These are phyloP conservation scores for Biscogniauxia mediterranea DNA, from an alignment of 2,329 filamentous ascomycete genomes.

Conservation along the genomic window DNA sequence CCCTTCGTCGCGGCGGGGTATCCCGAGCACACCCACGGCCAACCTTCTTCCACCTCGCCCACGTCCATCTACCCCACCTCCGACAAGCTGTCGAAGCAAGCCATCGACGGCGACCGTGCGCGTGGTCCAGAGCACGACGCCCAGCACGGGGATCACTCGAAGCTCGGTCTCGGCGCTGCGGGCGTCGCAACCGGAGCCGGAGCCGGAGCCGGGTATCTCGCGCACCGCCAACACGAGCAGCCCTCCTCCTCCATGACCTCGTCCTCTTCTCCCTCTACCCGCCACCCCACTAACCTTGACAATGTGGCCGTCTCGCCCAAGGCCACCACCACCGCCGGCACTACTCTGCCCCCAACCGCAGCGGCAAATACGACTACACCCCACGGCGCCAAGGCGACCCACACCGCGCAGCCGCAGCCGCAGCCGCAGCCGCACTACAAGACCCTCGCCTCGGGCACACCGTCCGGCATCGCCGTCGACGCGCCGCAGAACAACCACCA, in stretches of 20 bases:
- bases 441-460: constrained; percentile 13
- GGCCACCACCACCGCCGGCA: too few species aligned
- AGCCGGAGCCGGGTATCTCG: constrained; percentile 12
- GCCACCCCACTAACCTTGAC: neutral
- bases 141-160: neutral
- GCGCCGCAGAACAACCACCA: too few species aligned
- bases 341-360: neutral
- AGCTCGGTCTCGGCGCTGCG: constrained; percentile 7
- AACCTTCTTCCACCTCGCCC: neutral
- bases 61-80: neutral
- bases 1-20: constrained; percentile 11
- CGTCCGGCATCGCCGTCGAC: constrained; percentile 19
- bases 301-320: neutral
- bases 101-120: too few species aligned
- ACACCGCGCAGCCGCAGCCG: too few species aligned
- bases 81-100: too few species aligned
- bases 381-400: too few species aligned
- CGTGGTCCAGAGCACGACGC: too few species aligned
- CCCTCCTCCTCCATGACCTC: too few species aligned
- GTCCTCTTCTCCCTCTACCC: too few species aligned
- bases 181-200: constrained; percentile 11
- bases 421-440: constrained; percentile 19
- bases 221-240: constrained; percentile 3
- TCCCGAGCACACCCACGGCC: neutral
- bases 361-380: constrained; percentile 15